Conservation (phyloP, 768 basidiomycete genomes). For the Lenzites betulinus region DNA sequence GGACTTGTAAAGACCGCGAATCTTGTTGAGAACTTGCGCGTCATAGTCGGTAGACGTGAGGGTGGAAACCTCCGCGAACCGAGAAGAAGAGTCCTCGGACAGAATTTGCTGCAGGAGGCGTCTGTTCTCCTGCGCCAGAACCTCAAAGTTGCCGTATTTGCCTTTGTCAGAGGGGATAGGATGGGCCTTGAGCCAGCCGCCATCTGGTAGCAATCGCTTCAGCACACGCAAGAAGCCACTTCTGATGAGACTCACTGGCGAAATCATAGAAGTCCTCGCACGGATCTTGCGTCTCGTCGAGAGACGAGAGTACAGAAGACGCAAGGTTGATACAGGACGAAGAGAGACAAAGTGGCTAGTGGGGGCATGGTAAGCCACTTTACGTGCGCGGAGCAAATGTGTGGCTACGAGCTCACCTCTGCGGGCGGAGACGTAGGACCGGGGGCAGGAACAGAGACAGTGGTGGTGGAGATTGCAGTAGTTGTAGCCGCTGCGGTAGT, state of each 20-base stretch:
- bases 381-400: neutral
- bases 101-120: constrained; percentile 75
- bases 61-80: constrained; percentile 25
- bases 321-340: constrained; percentile 82
- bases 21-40: constrained; percentile 59
- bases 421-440: constrained; percentile 53
- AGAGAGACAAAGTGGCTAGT: constrained; percentile 69
- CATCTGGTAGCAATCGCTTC: constrained; percentile 48
- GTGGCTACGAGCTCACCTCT: constrained; percentile 42
- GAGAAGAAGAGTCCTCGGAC: constrained; percentile 45
- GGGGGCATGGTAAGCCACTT: neutral
- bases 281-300: constrained; percentile 85
- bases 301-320: constrained; percentile 74
- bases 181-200: constrained; percentile 84
- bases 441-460: constrained; percentile 48
- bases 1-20: constrained; percentile 72
- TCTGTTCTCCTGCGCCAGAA: constrained; percentile 73
- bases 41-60: constrained; percentile 43
- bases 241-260: constrained; percentile 63
- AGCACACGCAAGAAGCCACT: neutral
- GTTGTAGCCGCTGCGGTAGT: constrained; percentile 41
- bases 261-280: constrained; percentile 96
- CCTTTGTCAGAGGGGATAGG: constrained; percentile 88
- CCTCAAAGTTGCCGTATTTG: constrained; percentile 69
- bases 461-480: constrained; percentile 39